Evolutionary conservation across 2,329 filamentous ascomycete genomes (phyloP).

Genomic region (Clonostachys byssicola): DNA sequence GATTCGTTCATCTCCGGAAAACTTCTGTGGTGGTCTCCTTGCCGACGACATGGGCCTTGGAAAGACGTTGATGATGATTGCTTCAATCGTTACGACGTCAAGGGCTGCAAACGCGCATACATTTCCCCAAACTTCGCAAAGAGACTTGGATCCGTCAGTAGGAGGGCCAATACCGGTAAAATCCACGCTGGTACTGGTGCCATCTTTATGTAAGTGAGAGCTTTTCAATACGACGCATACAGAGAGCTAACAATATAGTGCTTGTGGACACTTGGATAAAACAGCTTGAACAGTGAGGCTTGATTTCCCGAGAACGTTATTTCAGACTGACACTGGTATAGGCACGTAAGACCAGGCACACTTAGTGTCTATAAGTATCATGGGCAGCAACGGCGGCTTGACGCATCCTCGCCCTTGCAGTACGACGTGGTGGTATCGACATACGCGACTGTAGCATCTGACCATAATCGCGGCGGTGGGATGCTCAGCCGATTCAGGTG

Average conservation of each 20-base stretch:
- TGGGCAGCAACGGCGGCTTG: constrained; percentile 17
- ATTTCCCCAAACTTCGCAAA: too few species aligned
- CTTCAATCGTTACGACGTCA: not conserved
- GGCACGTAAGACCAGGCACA: not conserved
- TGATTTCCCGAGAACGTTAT: not conserved
- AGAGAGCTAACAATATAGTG: constrained; percentile 16
- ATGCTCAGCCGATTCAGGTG: constrained; percentile 26
- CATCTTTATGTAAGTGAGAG: constrained; percentile 30
- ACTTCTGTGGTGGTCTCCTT: not conserved
- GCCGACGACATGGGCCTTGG: not conserved
- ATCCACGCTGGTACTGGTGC: constrained; percentile 38
- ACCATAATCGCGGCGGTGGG: constrained; percentile 13
- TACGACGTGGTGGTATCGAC: constrained; percentile 41
- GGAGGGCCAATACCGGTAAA: constrained; percentile 2
- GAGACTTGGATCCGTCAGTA: too few species aligned
- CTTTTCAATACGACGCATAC: not conserved
- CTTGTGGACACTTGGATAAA: constrained; percentile 32
- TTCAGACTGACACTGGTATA: not conserved
- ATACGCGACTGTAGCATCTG: constrained; percentile 36
- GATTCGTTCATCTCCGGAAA: not conserved
- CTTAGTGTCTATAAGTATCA: constrained; percentile 29
- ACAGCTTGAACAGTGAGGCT: constrained; percentile 28
- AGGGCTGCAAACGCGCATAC: too few species aligned
- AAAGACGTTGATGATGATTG: constrained; percentile 4
- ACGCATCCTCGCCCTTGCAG: constrained; percentile 13